Base-by-base conservation (phyloP, 1,284 basidiomycete genomes). In the Trichosporon asahii region DNA sequence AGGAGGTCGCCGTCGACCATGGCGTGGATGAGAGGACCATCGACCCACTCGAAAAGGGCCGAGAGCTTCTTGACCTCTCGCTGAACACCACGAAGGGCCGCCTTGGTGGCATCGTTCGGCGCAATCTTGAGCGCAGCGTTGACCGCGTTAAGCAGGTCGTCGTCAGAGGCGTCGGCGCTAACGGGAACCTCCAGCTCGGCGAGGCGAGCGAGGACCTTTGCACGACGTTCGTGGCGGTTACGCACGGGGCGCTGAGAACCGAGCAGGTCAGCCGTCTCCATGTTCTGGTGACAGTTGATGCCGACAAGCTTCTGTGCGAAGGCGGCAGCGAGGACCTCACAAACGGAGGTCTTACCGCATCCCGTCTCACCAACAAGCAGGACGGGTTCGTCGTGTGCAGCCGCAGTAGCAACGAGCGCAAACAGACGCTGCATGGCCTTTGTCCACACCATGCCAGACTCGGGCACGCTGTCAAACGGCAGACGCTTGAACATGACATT, bases 341-440 rank as follows among this genome's bases (percentile, higher is more conserved):
- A 98, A 25, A 98, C 92, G 0, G 95, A 96, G 0, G 97, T 99
- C 85, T 99, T 99, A 8, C 97, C 97, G 2, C 92, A 92, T 29
- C 97, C 97, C 0, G 97, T 99, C 84, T 99, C 96, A 0, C 97
- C 97, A 15, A 99, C 96, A n/a, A 99, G 88, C 3, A 99, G 86
- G 23, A 99, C 91, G 0, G 97, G 97, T 80, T 99, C 97, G 78
- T 98, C 91, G 84, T 92, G 94, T 37, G 88, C 89, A 63, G 98
- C 84, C 0, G 94, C 94, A 9, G 91, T 89, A 3, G 91, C 88
- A 21, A 96, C 88, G 9, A 99, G 87, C 33, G 90, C 87, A 80
- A 95, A 95, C 3, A 99, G 86, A 23, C 96, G 89, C 76, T 91
- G 91, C 93, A 98, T 97, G 0, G 95, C 93, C 33, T 85, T 86